phyloP scores from a whole-genome alignment of 805 yeast genomes.

The Ogataea polymorpha region DNA sequence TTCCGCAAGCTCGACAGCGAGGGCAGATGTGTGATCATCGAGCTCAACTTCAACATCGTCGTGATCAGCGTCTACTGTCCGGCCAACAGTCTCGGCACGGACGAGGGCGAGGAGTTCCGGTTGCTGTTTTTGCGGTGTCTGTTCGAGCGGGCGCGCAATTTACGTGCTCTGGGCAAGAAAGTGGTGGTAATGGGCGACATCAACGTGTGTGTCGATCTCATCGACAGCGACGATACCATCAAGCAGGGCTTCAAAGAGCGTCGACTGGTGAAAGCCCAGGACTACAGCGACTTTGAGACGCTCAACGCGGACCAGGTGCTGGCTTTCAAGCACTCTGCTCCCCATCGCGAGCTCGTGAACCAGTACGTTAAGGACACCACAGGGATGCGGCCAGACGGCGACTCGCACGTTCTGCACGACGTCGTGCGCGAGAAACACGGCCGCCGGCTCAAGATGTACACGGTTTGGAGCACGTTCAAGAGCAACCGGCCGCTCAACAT shows the following conservation, averaged over 20 bases:
- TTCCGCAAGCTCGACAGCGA: slow-evolving; percentile 63
- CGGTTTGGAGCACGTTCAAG: slow-evolving; percentile 86
- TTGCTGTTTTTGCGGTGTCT: slow-evolving; percentile 55
- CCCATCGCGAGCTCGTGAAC: slow-evolving; percentile 45
- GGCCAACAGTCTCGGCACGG: slow-evolving; percentile 76
- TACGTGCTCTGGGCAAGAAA: slow-evolving; percentile 55
- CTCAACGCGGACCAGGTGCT: slow-evolving; percentile 32
- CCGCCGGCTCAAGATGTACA: slow-evolving; percentile 63
- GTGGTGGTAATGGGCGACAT: slow-evolving; percentile 88
- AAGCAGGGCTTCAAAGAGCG: slow-evolving; percentile 41
- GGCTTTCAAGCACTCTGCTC: slow-evolving; percentile 39
- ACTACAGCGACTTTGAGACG: slow-evolving; percentile 33
- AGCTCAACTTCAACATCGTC: slow-evolving; percentile 60
- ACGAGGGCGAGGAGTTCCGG: slow-evolving; percentile 60
- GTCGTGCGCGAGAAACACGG: slow-evolving; percentile 56
- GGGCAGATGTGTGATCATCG: slow-evolving; percentile 78
- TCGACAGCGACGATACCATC: slow-evolving; percentile 76
- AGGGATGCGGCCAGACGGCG: slow-evolving; percentile 24
- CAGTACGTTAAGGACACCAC: slow-evolving; percentile 33
- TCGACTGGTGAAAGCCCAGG: slow-evolving; percentile 27
- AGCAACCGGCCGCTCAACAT: slow-evolving; percentile 76
- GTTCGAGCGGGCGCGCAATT: slow-evolving; percentile 56
- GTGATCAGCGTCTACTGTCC: slow-evolving; percentile 80
- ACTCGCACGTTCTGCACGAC: slow-evolving; percentile 51
- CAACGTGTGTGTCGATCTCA: slow-evolving; percentile 74